A percentile compares a stretch with the other conserved stretches of the same genome.
Conservation (phyloP, 768 basidiomycete species). For the Termitomyces sp. region DNA sequence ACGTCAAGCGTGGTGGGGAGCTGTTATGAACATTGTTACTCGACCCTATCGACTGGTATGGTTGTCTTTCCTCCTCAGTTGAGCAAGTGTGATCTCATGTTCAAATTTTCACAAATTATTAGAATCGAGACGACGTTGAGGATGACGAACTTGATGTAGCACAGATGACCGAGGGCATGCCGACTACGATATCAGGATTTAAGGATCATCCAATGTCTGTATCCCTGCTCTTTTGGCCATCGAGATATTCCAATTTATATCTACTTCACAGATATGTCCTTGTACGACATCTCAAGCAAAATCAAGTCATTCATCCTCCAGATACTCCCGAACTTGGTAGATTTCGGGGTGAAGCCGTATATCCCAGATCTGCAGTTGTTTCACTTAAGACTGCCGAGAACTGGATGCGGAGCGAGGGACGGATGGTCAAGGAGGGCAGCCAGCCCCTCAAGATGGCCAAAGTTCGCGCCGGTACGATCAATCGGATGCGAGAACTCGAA, state of each 20-base stretch:
- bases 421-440: constrained; percentile 65
- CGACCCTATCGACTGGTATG: constrained; percentile 83
- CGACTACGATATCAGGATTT: constrained; percentile 85
- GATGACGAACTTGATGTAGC: constrained; percentile 81
- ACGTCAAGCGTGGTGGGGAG: constrained; percentile 84
- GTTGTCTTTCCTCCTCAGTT: constrained; percentile 15
- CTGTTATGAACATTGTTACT: constrained; percentile 57
- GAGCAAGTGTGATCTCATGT: background rate
- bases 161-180: constrained; percentile 90
- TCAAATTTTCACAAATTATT: constrained; percentile 8
- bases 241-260: background rate
- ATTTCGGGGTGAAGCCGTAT: constrained; percentile 92
- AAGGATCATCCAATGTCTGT: constrained; percentile 91
- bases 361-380: constrained; percentile 81
- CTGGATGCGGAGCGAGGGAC: constrained; percentile 86
- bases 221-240: constrained; percentile 3
- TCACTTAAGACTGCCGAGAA: constrained; percentile 88
- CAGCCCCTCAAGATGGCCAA: constrained; percentile 93
- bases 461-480: constrained; percentile 77
- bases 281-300: constrained; percentile 82
- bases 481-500: constrained; percentile 67
- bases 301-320: constrained; percentile 77
- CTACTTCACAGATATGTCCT: constrained; percentile 66
- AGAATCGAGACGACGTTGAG: constrained; percentile 93
- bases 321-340: constrained; percentile 75